Conservation (phyloP, 495 filamentous ascomycete species). For the Talaromyces adpressus region DNA sequence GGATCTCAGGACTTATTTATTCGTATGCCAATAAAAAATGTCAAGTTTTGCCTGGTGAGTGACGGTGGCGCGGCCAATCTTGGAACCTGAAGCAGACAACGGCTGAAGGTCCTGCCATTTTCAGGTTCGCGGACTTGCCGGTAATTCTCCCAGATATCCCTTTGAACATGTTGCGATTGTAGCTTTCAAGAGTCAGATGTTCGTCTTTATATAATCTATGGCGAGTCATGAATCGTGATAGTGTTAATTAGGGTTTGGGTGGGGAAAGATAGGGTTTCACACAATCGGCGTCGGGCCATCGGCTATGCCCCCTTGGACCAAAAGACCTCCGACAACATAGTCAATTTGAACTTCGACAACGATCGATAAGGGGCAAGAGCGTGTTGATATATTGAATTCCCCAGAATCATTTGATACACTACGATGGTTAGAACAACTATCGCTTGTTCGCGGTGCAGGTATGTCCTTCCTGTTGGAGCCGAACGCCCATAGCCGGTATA, state of each 20-base stretch:
- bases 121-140: no score
- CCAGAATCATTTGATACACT: neutral
- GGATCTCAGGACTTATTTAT: no score
- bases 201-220: neutral
- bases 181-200: no score
- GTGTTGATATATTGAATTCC: neutral
- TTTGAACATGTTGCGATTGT: no score
- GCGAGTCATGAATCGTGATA: neutral
- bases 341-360: neutral
- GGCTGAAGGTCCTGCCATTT: no score
- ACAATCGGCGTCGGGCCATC: neutral
- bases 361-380: neutral
- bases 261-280: neutral
- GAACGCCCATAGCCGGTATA: neutral
- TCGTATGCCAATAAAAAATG: no score
- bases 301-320: neutral
- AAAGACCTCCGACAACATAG: neutral
- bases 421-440: neutral
- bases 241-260: neutral
- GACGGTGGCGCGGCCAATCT: no score
- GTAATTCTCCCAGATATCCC: no score
- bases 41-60: no score
- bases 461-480: neutral
- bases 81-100: no score
- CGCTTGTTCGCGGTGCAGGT: neutral